Evolutionary conservation across 140 eudicot genomes (phyloP).

Genomic region (Bidens hawaiensis): DNA sequence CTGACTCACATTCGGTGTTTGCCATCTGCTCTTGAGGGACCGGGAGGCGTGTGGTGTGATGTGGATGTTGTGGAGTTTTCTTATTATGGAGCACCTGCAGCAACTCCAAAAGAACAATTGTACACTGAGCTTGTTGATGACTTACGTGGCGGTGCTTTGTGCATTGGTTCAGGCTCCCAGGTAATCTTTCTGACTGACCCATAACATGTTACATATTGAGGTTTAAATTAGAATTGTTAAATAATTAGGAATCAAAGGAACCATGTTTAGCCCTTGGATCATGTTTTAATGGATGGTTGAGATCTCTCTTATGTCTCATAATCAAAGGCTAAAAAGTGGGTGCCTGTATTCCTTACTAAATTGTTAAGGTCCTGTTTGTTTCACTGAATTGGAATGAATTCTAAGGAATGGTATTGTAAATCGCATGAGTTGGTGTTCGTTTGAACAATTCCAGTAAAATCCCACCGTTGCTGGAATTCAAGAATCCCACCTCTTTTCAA

Average conservation of each 20-base stretch:
- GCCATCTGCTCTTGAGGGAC: constrained; percentile 94
- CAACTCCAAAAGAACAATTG: constrained; percentile 76
- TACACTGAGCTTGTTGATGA: constrained; percentile 87
- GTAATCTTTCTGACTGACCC: constrained; percentile 26
- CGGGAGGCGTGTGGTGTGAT: constrained; percentile 97
- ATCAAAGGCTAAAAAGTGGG: neutral
- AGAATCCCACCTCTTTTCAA: too few relatives aligned
- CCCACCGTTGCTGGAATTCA: too few relatives aligned
- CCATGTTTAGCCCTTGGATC: neutral
- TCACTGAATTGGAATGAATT: too few relatives aligned
- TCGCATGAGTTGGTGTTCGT: too few relatives aligned
- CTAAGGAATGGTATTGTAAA: too few relatives aligned
- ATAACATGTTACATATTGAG: neutral
- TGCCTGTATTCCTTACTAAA: neutral
- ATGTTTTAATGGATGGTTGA: neutral
- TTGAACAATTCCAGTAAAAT: too few relatives aligned
- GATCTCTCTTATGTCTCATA: neutral
- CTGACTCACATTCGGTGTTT: constrained; percentile 62
- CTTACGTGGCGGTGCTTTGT: constrained; percentile 82
- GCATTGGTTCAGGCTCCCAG: constrained; percentile 95
- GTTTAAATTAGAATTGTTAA: too few relatives aligned
- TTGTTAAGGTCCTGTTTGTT: too few relatives aligned
- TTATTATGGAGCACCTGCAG: constrained; percentile 85
- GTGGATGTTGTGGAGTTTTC: constrained; percentile 89
- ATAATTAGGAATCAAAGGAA: too few relatives aligned